These are phyloP conservation scores for Colletotrichum euphorbiae DNA, from an alignment of 2,329 filamentous ascomycete genomes.

Conservation along the genomic window DNA sequence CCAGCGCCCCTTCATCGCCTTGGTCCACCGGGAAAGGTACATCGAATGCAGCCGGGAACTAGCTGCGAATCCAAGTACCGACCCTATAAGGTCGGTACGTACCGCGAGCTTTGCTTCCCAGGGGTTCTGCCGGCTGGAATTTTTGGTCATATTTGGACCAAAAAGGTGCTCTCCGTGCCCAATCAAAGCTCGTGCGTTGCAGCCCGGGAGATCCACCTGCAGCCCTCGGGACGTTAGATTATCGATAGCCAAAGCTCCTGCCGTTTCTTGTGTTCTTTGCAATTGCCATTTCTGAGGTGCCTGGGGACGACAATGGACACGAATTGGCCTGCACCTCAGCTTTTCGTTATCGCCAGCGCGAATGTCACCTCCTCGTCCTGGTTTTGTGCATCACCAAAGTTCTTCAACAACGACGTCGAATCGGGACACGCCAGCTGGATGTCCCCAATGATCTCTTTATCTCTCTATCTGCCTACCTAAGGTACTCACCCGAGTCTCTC, in stretches of 20 bases:
- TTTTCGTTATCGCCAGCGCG: background rate
- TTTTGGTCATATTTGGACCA: constrained; percentile 17
- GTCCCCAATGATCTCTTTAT: background rate
- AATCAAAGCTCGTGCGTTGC: constrained; percentile 24
- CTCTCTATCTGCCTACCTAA: background rate
- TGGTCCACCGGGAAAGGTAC: constrained; percentile 17
- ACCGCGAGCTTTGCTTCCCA: background rate
- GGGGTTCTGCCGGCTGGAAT: constrained; percentile 29
- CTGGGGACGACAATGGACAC: background rate
- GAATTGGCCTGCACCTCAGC: background rate
- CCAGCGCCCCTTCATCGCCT: background rate
- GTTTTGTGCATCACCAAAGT: background rate
- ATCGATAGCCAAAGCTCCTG: constrained; percentile 35
- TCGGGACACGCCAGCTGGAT: background rate
- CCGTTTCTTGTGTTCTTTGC: background rate
- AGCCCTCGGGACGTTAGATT: constrained; percentile 33
- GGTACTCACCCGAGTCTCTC: too few species aligned
- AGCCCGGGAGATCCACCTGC: constrained; percentile 23
- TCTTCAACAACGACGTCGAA: constrained; percentile 5
- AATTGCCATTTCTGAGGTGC: background rate
- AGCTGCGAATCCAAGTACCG: constrained; percentile 16
- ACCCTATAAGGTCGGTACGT: background rate
- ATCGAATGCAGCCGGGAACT: background rate
- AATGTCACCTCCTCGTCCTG: background rate
- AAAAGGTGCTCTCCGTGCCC: constrained; percentile 4